These are phyloP conservation scores for Amphirosellinia nigrospora DNA, from an alignment of 495 filamentous ascomycete genomes.

Conservation along the genomic window DNA sequence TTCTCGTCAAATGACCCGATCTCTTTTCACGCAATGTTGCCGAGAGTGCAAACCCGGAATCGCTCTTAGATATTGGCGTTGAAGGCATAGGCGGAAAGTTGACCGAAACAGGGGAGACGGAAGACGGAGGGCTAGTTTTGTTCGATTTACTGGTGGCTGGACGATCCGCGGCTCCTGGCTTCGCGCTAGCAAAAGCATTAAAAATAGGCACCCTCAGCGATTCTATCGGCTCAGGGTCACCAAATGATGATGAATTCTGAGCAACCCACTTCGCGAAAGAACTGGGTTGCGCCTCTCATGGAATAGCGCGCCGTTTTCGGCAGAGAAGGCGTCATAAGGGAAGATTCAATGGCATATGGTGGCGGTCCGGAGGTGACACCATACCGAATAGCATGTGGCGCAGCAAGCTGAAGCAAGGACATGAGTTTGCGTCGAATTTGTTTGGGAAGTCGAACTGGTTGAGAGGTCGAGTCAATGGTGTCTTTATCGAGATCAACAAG, in stretches of 20 bases:
- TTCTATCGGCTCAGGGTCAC: slow-evolving; percentile 63
- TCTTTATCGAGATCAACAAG: slow-evolving; percentile 92
- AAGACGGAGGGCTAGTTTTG: slow-evolving; percentile 81
- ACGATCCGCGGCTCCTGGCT: slow-evolving; percentile 71
- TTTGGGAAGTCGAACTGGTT: slow-evolving; percentile 77
- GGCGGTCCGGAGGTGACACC: slow-evolving; percentile 90
- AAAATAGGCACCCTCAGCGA: slow-evolving; percentile 63
- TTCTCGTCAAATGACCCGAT: slow-evolving; percentile 86
- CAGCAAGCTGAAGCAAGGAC: slow-evolving; percentile 85
- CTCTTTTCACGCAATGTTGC: slow-evolving; percentile 90
- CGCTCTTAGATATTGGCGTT: slow-evolving; percentile 81
- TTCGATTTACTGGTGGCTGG: slow-evolving; percentile 81
- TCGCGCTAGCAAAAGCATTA: slow-evolving; percentile 87
- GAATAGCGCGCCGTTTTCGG: slow-evolving; percentile 83
- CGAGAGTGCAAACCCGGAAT: slow-evolving; percentile 86
- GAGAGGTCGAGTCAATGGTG: slow-evolving; percentile 77
- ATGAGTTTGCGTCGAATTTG: slow-evolving; percentile 90
- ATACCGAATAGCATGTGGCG: slow-evolving; percentile 85
- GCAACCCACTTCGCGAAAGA: slow-evolving; percentile 83
- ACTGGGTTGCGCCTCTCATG: slow-evolving; percentile 70
- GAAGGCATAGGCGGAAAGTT: slow-evolving; percentile 77
- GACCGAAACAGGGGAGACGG: slow-evolving; percentile 81
- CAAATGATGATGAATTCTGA: slow-evolving; percentile 87
- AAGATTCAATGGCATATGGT: slow-evolving; percentile 91
- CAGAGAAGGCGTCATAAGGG: slow-evolving; percentile 85